Conservation (phyloP, 2,329 filamentous ascomycete species). For the Fonsecaea pedrosoi region DNA sequence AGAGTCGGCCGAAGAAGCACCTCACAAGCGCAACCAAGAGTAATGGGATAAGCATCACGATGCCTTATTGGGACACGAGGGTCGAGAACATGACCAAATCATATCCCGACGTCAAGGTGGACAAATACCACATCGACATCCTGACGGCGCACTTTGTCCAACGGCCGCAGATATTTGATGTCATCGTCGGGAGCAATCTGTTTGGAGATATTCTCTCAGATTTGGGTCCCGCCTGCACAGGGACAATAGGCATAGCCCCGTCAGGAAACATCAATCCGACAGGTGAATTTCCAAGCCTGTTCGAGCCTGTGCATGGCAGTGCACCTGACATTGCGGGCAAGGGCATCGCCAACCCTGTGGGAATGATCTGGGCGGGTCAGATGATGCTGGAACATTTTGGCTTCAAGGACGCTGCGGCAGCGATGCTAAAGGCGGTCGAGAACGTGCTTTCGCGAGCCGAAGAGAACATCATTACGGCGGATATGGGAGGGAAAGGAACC, state of each 20-base stretch:
- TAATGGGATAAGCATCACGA: conserved; percentile 94
- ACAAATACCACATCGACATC: conserved; percentile 98
- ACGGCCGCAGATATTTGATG: conserved; percentile 83
- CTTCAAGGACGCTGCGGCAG: conserved; percentile 78
- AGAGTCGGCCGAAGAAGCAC: conserved; percentile 91
- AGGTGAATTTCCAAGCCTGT: conserved; percentile 67
- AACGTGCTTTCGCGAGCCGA: conserved; percentile 78
- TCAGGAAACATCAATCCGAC: conserved; percentile 90
- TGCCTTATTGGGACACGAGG: conserved; percentile 57
- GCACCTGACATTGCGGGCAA: conserved; percentile 96
- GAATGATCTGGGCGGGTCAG: conserved; percentile 91
- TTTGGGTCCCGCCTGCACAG: conserved; percentile 90
- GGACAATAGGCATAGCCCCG: conserved; percentile 81
- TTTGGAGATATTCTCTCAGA: conserved; percentile 94
- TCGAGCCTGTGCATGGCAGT: conserved; percentile 98
- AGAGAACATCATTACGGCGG: conserved; percentile 83
- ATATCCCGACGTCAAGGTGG: conserved; percentile 92
- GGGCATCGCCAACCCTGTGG: conserved; percentile 95
- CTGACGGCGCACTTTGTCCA: conserved; percentile 98
- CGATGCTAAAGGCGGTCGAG: conserved; percentile 94
- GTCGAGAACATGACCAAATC: conserved; percentile 82
- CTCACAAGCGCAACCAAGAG: conserved; percentile 99
- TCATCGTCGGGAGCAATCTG: conserved; percentile 86
- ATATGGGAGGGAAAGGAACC: conserved; percentile 94
- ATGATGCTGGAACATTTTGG: conserved; percentile 92